Evolutionary conservation across 1,284 basidiomycete species (phyloP).

Genomic region (Tremellales sp.): DNA sequence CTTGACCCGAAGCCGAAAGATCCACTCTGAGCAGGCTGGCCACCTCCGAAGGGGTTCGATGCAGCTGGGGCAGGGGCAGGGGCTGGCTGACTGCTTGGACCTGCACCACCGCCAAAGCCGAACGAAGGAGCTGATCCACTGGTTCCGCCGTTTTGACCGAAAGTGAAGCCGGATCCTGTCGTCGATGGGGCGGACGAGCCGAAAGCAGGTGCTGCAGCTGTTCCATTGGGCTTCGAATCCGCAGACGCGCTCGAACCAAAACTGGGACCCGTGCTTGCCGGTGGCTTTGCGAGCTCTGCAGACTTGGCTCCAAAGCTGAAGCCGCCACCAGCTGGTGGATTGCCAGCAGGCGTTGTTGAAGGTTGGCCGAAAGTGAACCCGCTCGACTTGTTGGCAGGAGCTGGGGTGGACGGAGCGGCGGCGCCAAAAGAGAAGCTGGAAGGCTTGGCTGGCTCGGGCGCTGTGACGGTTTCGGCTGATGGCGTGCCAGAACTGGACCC

Average conservation of each 20-base stretch:
- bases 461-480: slow-evolving; percentile 4
- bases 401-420: slow-evolving; percentile 1
- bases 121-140: slow-evolving; percentile 5
- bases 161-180: too few relatives aligned
- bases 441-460: slow-evolving; percentile 9
- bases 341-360: slow-evolving; percentile 4
- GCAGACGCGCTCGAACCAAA: slow-evolving; percentile 4
- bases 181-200: not conserved
- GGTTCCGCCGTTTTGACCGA: not conserved
- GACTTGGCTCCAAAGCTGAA: slow-evolving; percentile 5
- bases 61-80: slow-evolving; percentile 9
- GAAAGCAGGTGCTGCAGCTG: not conserved
- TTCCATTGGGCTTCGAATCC: not conserved
- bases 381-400: slow-evolving; percentile 8
- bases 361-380: slow-evolving; percentile 21
- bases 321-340: slow-evolving; percentile 5
- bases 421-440: slow-evolving; percentile 11
- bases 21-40: slow-evolving; percentile 1
- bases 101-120: slow-evolving; percentile 1
- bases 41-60: slow-evolving; percentile 14
- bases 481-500: slow-evolving; percentile 5
- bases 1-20: not conserved
- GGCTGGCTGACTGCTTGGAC: not conserved
- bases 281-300: not conserved
- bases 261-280: not conserved